Conservation (phyloP, 2,329 filamentous ascomycete species). For the Laburnicola sp. region DNA sequence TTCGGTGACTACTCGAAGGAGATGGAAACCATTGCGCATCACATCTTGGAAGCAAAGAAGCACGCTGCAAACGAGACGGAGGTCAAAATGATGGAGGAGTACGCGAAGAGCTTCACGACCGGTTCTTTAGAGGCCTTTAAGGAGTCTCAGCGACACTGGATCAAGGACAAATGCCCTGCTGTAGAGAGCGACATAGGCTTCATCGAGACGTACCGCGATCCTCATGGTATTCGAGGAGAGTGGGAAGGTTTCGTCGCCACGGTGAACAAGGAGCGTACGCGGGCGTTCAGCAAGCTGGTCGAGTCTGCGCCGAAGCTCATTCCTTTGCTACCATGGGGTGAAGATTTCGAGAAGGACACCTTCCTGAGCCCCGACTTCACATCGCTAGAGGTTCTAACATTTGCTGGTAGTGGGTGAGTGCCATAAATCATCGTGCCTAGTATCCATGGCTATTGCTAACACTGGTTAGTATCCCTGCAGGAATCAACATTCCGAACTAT, state of each 20-base stretch:
- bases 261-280: slow-evolving; percentile 88
- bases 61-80: slow-evolving; percentile 52
- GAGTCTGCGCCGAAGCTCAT: slow-evolving; percentile 80
- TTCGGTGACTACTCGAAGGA: slow-evolving; percentile 53
- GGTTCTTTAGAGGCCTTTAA: slow-evolving; percentile 56
- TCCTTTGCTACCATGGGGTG: slow-evolving; percentile 82
- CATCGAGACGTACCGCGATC: slow-evolving; percentile 60
- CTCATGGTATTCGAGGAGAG: slow-evolving; percentile 57
- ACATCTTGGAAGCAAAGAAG: slow-evolving; percentile 53
- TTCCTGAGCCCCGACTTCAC: slow-evolving; percentile 97
- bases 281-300: slow-evolving; percentile 84
- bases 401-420: slow-evolving; percentile 61
- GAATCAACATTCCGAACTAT: slow-evolving; percentile 64
- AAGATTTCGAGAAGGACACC: slow-evolving; percentile 92
- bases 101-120: slow-evolving; percentile 55
- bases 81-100: slow-evolving; percentile 51
- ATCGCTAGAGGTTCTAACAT: slow-evolving; percentile 86
- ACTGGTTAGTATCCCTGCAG: slow-evolving; percentile 57
- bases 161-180: slow-evolving; percentile 55
- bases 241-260: slow-evolving; percentile 60
- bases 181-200: slow-evolving; percentile 60
- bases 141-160: slow-evolving; percentile 57
- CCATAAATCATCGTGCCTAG: neutral
- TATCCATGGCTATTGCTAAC: slow-evolving; percentile 3
- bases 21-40: slow-evolving; percentile 51